Evolutionary conservation across 139 green algal genomes (phyloP), one percentile per base, ranked within the genome.

Genomic region (Closterium sp.): DNA sequence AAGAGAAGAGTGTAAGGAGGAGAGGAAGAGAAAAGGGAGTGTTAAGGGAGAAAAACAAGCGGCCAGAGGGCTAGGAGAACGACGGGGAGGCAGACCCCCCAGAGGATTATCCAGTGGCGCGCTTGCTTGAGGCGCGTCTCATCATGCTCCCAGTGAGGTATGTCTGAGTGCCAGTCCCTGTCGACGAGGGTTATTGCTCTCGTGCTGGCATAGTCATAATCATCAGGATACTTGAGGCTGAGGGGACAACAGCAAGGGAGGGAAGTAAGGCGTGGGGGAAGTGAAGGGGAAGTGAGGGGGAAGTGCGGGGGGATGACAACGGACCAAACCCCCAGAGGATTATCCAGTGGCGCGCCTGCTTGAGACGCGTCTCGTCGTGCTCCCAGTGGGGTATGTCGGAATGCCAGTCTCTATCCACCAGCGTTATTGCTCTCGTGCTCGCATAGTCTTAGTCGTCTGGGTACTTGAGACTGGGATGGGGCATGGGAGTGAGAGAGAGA

Each of bases 21-120:
- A 86, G 29, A 28, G 62, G n/a, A 28, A 22, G 70, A 10, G 30
- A n/a, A 19, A 5, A 90, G 27, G 88, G 88, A 85, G 30, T 90
- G 70, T 19, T 19, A 9, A 28, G n/a, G 30, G 70, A 86, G 29
- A 28, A 38, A 90, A 7, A 7, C 45, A 90, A 38, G 10, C 22
- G 96, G 96, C 96, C 96, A 97, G 27, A 97, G 6, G 50, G 96
- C 62, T 84, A 97, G 94, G 32, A 97, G 95, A 31, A 97, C 88
- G 84, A 97, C 10, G 79, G 96, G 95, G 62, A 97, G 94, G 73
- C 90, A 31, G 73, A 90, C 91, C 70, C 96, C 96, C 88, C 94
- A 96, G 22, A 89, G 91, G 86, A 89, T 24, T 4, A 95, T 95
- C 92, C 92, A 95, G 32, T 17, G 17, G 34, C 94, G 91, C 5